Evolutionary conservation across 352 stramenopile species (phyloP).

Genomic region (Pythium volutum): DNA sequence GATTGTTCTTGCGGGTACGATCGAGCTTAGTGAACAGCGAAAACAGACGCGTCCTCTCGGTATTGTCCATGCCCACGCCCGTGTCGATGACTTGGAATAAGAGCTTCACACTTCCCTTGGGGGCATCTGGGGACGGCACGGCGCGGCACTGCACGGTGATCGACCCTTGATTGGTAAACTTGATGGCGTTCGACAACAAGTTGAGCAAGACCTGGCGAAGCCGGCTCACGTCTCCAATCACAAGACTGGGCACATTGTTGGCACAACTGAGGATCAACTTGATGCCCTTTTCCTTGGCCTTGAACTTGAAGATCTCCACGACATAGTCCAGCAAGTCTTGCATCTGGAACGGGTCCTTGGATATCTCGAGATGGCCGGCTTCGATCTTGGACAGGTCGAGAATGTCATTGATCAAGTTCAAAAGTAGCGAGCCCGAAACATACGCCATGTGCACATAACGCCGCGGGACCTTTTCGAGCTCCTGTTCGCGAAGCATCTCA

Average conservation of each 20-base stretch:
- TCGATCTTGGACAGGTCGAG: conserved; percentile 93
- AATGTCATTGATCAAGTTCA: conserved; percentile 92
- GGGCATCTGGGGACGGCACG: conserved; percentile 60
- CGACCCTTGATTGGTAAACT: conserved; percentile 81
- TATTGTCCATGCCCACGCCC: conserved; percentile 73
- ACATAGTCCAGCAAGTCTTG: conserved; percentile 82
- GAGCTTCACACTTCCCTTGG: conserved; percentile 63
- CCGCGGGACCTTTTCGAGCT: conserved; percentile 59
- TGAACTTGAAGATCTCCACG: conserved; percentile 90
- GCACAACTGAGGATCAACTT: conserved; percentile 80
- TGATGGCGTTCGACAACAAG: conserved; percentile 84
- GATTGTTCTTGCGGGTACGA: conserved; percentile 80
- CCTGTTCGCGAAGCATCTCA: conserved; percentile 75
- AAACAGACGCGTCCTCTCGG: conserved; percentile 80
- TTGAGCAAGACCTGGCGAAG: conserved; percentile 81
- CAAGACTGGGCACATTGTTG: conserved; percentile 70
- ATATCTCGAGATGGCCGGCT: conserved; percentile 88
- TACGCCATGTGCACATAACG: conserved; percentile 86
- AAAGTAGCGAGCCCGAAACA: conserved; percentile 78
- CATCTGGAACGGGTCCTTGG: conserved; percentile 81
- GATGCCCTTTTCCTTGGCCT: conserved; percentile 80
- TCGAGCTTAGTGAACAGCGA: conserved; percentile 83
- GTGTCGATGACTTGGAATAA: conserved; percentile 87
- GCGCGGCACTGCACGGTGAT: conserved; percentile 79
- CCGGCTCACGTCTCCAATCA: conserved; percentile 76